A percentile compares a stretch with the other conserved stretches of the same genome.
Conservation (phyloP, 495 filamentous ascomycete species). For the Penicillium cosmopolitanum region DNA sequence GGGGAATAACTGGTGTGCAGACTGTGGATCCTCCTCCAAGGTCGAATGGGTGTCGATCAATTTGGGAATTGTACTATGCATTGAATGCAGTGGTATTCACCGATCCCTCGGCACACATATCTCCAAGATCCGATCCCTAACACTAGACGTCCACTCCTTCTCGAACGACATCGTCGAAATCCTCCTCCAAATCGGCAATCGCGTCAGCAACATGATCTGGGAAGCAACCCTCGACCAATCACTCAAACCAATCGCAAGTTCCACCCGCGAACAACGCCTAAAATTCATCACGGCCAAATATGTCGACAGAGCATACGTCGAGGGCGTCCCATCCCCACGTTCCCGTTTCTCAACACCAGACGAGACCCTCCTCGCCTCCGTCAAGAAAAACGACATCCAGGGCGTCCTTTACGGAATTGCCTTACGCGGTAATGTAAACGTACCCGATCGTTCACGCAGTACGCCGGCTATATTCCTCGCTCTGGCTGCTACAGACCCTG, state of each 20-base stretch:
- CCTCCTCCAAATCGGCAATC: conserved; percentile 89
- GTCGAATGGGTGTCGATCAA: conserved; percentile 99
- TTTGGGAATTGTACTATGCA: conserved; percentile 92
- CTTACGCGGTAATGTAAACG: conserved; percentile 83
- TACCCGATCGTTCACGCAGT: conserved; percentile 80
- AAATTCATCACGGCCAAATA: conserved; percentile 97
- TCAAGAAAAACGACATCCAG: conserved; percentile 92
- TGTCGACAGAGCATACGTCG: conserved; percentile 78
- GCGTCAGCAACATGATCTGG: conserved; percentile 95
- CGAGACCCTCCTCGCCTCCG: conserved; percentile 87
- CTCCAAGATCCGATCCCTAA: conserved; percentile 94
- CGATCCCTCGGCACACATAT: conserved; percentile 96
- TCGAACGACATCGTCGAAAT: conserved; percentile 95
- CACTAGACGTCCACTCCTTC: conserved; percentile 92
- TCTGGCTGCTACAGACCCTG: conserved; percentile 92
- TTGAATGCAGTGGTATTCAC: conserved; percentile 98
- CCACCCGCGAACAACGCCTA: conserved; percentile 85
- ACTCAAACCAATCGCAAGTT: conserved; percentile 70
- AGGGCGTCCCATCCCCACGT: conserved; percentile 71
- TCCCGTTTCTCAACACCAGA: conserved; percentile 81
- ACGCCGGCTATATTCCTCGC: conserved; percentile 90
- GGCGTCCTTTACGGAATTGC: conserved; percentile 90
- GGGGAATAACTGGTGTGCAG: conserved; percentile 92
- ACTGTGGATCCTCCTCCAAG: conserved; percentile 88
- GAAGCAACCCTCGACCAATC: conserved; percentile 79